A percentile compares a stretch with the other conserved stretches of the same genome.
Evolutionary conservation across 1,284 basidiomycete genomes (phyloP).

Genomic region (Cutaneotrichosporon mucoides): DNA sequence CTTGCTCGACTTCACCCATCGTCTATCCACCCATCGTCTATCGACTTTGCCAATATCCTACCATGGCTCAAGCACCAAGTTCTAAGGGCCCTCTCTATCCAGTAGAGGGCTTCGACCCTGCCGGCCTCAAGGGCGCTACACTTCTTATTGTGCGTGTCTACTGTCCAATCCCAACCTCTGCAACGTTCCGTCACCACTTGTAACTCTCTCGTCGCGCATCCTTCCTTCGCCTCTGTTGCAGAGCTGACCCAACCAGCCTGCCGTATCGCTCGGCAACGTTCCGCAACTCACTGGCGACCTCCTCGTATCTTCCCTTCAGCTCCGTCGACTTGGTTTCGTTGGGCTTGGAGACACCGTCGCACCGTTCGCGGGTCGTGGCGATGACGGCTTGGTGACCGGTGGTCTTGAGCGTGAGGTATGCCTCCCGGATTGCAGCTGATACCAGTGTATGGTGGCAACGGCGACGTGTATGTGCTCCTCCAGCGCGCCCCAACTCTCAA

Average conservation of each 20-base stretch:
- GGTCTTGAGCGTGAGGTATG: conserved; percentile 64
- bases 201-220: background rate
- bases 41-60: background rate
- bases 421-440: background rate
- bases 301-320: conserved; percentile 61
- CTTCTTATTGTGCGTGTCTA: conserved; percentile 16
- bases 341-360: conserved; percentile 61
- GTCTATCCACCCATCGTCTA: no score
- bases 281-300: conserved; percentile 70
- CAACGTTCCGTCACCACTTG: no score
- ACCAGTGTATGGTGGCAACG: conserved; percentile 11
- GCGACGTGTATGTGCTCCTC: conserved; percentile 14
- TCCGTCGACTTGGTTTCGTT: conserved; percentile 58
- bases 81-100: conserved; percentile 12
- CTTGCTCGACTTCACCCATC: background rate
- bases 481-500: conserved; percentile 72
- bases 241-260: conserved; percentile 65
- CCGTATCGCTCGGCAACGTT: conserved; percentile 74
- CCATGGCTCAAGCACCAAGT: background rate
- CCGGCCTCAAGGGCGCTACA: conserved; percentile 7
- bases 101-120: conserved; percentile 13
- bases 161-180: no score
- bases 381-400: conserved; percentile 62
- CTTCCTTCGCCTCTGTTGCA: conserved; percentile 54
- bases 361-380: conserved; percentile 63